phyloP scores from a whole-genome alignment of 306 rosid genomes.

The Citrullus amarus region DNA sequence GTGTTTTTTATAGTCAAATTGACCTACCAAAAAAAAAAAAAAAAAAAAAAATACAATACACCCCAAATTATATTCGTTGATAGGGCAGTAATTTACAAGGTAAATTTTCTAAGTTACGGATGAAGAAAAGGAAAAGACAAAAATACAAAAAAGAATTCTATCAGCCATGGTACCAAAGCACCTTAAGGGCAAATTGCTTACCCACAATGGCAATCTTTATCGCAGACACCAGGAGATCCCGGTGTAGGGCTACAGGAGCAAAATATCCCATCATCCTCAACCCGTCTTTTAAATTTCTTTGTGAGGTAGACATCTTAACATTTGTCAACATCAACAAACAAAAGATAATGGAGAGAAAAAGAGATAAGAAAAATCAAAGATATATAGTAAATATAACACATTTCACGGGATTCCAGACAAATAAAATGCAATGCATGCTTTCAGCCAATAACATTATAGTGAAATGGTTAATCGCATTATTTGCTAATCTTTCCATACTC shows the following conservation, averaged over 20 bases:
- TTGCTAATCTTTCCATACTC: background rate
- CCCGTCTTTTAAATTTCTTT: constrained; percentile 64
- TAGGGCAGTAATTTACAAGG: background rate
- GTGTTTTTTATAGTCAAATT: background rate
- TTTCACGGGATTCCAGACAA: background rate
- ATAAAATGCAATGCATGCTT: background rate
- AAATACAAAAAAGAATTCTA: background rate
- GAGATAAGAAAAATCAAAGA: constrained; percentile 7
- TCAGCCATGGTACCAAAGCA: background rate
- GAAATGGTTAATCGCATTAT: background rate
- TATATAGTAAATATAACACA: background rate
- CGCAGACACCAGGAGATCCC: constrained; percentile 60
- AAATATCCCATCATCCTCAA: constrained; percentile 90
- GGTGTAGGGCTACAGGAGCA: constrained; percentile 53
- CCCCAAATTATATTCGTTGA: background rate
- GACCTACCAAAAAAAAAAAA: background rate
- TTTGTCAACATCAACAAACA: constrained; percentile 35
- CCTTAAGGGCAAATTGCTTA: constrained; percentile 25
- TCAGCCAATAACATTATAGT: background rate
- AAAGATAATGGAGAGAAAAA: constrained; percentile 7
- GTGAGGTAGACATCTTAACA: constrained; percentile 65
- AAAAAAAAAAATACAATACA: background rate
- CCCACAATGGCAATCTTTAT: constrained; percentile 92
- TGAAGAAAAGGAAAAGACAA: background rate
- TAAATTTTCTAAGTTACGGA: background rate